These are phyloP conservation scores for Cronartium ribicola DNA, from an alignment of 1,284 basidiomycete genomes.

Conservation along the genomic window DNA sequence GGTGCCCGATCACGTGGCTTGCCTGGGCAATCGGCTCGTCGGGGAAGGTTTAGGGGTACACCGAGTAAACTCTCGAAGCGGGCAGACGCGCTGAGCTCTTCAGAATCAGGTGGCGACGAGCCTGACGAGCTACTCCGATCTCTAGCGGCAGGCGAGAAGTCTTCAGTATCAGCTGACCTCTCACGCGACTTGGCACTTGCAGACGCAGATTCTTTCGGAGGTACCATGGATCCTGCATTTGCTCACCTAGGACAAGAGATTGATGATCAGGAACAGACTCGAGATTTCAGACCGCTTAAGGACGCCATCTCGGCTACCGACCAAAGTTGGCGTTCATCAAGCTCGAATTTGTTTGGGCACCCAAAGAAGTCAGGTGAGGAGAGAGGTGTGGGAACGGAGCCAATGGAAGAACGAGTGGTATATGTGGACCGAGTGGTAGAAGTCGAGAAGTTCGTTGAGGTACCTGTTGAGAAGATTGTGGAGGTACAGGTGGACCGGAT, in stretches of 20 bases:
- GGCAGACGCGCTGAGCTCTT: constrained; percentile 26
- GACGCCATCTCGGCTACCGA: constrained; percentile 15
- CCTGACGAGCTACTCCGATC: background rate
- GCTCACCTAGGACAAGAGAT: constrained; percentile 14
- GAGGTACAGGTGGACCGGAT: constrained; percentile 44
- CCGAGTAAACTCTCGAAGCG: constrained; percentile 42
- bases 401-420: background rate
- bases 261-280: constrained; percentile 9
- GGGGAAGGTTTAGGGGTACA: constrained; percentile 39
- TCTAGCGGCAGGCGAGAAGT: constrained; percentile 3
- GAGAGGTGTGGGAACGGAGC: background rate
- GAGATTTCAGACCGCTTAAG: constrained; percentile 32
- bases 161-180: constrained; percentile 1
- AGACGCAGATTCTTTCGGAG: constrained; percentile 23
- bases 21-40: constrained; percentile 35
- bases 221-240: constrained; percentile 30
- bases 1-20: constrained; percentile 25
- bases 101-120: constrained; percentile 20
- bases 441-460: constrained; percentile 45
- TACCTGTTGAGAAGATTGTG: constrained; percentile 45
- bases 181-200: constrained; percentile 3
- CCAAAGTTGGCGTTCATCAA: background rate
- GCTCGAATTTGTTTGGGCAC: background rate
- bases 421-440: constrained; percentile 44
- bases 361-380: background rate